These are phyloP conservation scores for Ambrosiella xylebori DNA, from an alignment of 2,329 filamentous ascomycete species.

Conservation along the genomic window DNA sequence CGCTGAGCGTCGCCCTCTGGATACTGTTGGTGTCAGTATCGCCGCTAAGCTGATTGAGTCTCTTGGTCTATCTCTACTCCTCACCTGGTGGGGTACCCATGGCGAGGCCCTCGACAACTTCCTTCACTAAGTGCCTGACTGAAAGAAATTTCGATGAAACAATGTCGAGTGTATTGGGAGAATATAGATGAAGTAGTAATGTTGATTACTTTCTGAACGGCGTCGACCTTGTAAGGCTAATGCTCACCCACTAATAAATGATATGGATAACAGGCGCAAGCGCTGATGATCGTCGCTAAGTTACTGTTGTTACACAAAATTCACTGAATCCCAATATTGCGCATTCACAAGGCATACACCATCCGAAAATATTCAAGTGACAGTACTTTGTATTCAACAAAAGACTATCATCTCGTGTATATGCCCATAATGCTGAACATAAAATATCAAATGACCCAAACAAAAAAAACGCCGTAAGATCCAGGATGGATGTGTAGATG, in stretches of 20 bases:
- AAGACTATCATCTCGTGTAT: conserved; percentile 11
- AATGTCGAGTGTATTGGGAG: not conserved
- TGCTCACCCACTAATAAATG: too few species aligned
- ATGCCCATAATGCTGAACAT: conserved; percentile 13
- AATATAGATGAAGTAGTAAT: too few species aligned
- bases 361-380: conserved; percentile 3
- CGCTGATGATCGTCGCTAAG: too few species aligned
- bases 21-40: conserved; percentile 74
- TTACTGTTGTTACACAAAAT: not conserved
- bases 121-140: conserved; percentile 6
- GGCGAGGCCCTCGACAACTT: conserved; percentile 70
- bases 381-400: conserved; percentile 11
- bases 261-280: too few species aligned
- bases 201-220: too few species aligned
- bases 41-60: conserved; percentile 83
- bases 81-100: conserved; percentile 95
- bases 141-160: conserved; percentile 1
- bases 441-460: conserved; percentile 14
- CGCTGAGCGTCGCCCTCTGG: conserved; percentile 78
- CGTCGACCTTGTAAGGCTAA: too few species aligned
- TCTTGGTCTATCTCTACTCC: conserved; percentile 73
- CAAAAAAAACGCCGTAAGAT: conserved; percentile 5
- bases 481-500: not conserved
- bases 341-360: not conserved
- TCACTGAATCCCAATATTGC: not conserved